Base-by-base conservation (phyloP, 2,329 filamentous ascomycete species). In the Teratosphaeria nubilosa region DNA sequence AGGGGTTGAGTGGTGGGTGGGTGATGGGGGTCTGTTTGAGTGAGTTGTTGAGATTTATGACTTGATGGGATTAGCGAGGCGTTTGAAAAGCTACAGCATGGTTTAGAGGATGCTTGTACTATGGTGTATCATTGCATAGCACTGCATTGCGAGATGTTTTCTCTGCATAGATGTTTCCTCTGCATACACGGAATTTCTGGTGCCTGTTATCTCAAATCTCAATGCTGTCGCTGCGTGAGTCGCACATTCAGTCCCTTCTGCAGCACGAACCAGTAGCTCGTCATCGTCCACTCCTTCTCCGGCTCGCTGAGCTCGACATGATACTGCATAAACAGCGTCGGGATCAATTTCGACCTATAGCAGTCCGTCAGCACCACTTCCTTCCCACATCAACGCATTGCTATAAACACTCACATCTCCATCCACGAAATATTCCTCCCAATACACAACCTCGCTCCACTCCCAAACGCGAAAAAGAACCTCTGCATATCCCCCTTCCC, bases 381-480 rank as follows among this genome's bases (percentile, higher is more conserved):
- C n/a, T n/a, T n/a, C 10, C 14, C 32, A 34, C 32, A 7, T 34
- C 32, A 34, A 34, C 32, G 6, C 14, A 9, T 3, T 34, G 3
- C 32, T 34, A 5, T 10, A 7, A 27, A 22, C 22, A 22, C 56
- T 54, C 37, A 55, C 59, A 62, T 61, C 30, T 59, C 59, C 54
- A 63, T 55, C 71, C 70, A 73, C 56, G 62, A 65, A 32, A 72
- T 72, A 55, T 72, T 70, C 54, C 64, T 58, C 7, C 69, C 69
- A 24, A 66, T 31, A 56, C 64, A 66, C 60, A 67, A 65, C 13
- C 70, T 59, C 0, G 69, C 64, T 1, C 71, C 71, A 11, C 62
- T 56, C 7, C 71, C 71, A 58, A 73, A 73, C 0, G 71, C 63
- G 58, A 73, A 72, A 63, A 73, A 73, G 64, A 65, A 71, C 3